These are phyloP conservation scores for Camellia lanceoleosa DNA, from an alignment of 148 eudicot species.

Conservation along the genomic window DNA sequence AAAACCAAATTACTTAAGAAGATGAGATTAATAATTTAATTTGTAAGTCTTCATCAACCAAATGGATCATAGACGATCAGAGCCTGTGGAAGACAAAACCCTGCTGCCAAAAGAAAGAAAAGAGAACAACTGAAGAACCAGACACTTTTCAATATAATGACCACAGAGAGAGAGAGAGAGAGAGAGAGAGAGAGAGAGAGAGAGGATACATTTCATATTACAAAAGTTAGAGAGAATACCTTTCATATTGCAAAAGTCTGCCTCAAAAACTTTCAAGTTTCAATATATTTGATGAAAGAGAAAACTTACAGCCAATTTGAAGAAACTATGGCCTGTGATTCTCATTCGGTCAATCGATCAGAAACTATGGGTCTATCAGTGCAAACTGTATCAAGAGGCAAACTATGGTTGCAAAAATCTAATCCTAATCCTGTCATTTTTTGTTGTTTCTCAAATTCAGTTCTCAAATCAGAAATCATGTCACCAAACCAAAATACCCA, in stretches of 20 bases:
- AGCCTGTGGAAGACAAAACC: too few relatives aligned
- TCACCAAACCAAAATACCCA: neutral
- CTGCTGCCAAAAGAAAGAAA: neutral
- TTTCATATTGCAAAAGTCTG: constrained; percentile 1
- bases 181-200: too few relatives aligned
- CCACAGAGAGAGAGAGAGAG: too few relatives aligned
- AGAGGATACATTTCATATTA: too few relatives aligned
- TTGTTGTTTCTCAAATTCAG: neutral
- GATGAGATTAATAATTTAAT: neutral
- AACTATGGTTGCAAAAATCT: neutral
- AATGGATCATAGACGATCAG: neutral
- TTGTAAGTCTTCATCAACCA: neutral
- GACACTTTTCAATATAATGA: neutral
- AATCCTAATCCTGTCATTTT: neutral
- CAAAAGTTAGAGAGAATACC: neutral
- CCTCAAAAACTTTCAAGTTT: neutral
- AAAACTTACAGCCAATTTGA: neutral
- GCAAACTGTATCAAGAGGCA: neutral
- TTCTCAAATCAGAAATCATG: neutral
- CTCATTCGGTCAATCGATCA: constrained; percentile 7
- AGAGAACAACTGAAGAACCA: neutral
- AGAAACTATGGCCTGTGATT: neutral
- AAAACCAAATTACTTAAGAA: neutral
- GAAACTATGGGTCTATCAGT: neutral
- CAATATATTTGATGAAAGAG: neutral